These are phyloP conservation scores for Malassezia sympodialis DNA, from an alignment of 1,284 basidiomycete genomes.

Conservation along the genomic window DNA sequence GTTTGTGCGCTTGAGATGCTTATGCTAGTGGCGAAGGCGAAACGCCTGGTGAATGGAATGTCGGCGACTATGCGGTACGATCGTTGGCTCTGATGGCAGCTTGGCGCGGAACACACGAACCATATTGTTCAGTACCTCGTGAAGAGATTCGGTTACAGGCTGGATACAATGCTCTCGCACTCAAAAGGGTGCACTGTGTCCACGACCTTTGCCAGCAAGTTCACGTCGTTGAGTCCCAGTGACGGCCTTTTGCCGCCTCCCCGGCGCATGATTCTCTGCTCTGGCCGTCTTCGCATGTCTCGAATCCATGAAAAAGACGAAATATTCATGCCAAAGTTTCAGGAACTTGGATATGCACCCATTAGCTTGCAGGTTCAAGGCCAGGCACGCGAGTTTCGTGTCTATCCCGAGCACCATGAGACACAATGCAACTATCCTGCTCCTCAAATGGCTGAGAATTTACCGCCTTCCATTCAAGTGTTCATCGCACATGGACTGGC, in stretches of 20 bases:
- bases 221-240: background rate
- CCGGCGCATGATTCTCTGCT: constrained; percentile 1
- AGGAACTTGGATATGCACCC: constrained; percentile 2
- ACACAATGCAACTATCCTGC: background rate
- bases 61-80: constrained; percentile 4
- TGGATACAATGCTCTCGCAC: constrained; percentile 9
- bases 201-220: background rate
- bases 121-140: constrained; percentile 7
- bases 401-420: constrained; percentile 4
- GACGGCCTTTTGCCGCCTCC: background rate
- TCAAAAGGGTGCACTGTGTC: constrained; percentile 8
- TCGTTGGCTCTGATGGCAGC: background rate
- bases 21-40: constrained; percentile 11
- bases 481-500: constrained; percentile 7
- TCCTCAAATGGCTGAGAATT: background rate
- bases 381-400: background rate
- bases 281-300: background rate
- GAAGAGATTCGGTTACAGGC: constrained; percentile 8
- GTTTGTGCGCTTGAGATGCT: background rate
- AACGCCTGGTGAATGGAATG: constrained; percentile 9
- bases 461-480: constrained; percentile 3
- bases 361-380: background rate
- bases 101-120: background rate
- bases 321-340: background rate
- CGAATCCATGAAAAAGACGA: background rate